Percentiles rank a stretch among this genome's conserved stretches.
These are phyloP conservation scores for Verbena officinalis DNA, from an alignment of 257 asterid species.

Conservation along the genomic window DNA sequence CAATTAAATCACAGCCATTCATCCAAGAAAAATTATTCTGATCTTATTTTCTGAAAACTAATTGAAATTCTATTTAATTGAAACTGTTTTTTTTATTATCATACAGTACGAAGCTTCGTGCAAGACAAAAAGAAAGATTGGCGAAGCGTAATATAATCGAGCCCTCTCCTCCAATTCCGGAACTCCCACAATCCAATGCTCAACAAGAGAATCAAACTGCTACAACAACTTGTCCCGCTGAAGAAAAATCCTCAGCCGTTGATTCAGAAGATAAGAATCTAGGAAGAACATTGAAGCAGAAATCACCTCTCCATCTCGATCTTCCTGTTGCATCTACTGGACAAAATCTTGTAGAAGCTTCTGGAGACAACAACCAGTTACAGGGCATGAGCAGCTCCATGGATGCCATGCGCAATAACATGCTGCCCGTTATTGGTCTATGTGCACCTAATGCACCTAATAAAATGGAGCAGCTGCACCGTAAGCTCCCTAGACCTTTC, in stretches of 20 bases:
- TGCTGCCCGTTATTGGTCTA: constrained; percentile 57
- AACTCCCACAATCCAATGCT: constrained; percentile 31
- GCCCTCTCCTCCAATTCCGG: constrained; percentile 38
- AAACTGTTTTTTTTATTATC: constrained; percentile 19
- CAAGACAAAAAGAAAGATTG: constrained; percentile 80
- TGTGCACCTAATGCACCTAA: constrained; percentile 71
- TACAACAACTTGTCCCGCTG: constrained; percentile 37
- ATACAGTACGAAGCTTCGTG: constrained; percentile 83
- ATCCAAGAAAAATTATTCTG: constrained; percentile 8
- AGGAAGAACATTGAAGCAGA: constrained; percentile 51
- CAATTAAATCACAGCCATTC: neutral
- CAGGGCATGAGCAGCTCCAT: constrained; percentile 35
- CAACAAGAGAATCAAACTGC: constrained; percentile 46
- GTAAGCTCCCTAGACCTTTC: constrained; percentile 43
- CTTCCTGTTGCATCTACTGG: constrained; percentile 42
- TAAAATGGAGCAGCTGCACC: constrained; percentile 36
- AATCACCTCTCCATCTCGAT: constrained; percentile 36
- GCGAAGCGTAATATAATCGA: constrained; percentile 51
- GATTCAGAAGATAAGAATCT: constrained; percentile 45
- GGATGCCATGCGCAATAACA: constrained; percentile 31
- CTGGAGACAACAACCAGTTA: constrained; percentile 31
- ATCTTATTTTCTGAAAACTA: neutral
- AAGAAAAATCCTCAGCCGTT: constrained; percentile 46
- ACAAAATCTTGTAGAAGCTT: constrained; percentile 37
- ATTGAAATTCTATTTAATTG: neutral